phyloP scores from a whole-genome alignment of 306 rosid species.

The Hippophae gyantsensis region DNA sequence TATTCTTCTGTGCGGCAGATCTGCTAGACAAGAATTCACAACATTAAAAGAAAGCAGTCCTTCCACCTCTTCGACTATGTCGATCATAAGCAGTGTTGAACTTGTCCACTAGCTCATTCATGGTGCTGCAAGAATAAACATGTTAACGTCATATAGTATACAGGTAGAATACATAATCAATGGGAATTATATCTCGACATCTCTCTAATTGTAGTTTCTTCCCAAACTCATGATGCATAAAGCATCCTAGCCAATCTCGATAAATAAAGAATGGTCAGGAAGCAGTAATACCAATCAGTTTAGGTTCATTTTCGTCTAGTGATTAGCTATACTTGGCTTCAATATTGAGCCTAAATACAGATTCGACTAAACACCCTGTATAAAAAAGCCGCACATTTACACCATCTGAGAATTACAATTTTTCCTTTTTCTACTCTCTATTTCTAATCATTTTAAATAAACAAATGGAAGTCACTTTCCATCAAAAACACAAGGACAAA shows the following conservation, averaged over 20 bases:
- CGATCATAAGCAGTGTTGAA: slow-evolving; percentile 80
- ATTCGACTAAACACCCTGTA: background rate
- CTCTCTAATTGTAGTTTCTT: background rate
- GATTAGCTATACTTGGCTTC: background rate
- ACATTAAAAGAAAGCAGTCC: slow-evolving; percentile 68
- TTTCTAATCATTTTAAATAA: background rate
- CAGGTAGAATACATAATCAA: background rate
- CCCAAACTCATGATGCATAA: no score
- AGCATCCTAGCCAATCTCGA: no score
- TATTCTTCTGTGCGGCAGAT: background rate
- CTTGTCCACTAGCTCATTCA: slow-evolving; percentile 65
- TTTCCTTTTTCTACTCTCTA: background rate
- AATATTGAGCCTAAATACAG: background rate
- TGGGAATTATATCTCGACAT: background rate
- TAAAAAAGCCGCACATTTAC: background rate
- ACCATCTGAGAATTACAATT: background rate
- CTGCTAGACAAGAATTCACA: background rate
- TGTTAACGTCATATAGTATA: background rate
- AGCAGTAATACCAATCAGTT: background rate
- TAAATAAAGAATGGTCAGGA: no score
- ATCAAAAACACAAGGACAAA: no score
- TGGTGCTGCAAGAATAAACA: slow-evolving; percentile 18
- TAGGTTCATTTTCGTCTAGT: background rate
- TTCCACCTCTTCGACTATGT: slow-evolving; percentile 87
- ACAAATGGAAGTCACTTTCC: background rate